Percentiles rank a stretch among this genome's conserved stretches.
Evolutionary conservation across 192 early-diverging fungal species (phyloP).

Genomic region (Coemansia sp.): DNA sequence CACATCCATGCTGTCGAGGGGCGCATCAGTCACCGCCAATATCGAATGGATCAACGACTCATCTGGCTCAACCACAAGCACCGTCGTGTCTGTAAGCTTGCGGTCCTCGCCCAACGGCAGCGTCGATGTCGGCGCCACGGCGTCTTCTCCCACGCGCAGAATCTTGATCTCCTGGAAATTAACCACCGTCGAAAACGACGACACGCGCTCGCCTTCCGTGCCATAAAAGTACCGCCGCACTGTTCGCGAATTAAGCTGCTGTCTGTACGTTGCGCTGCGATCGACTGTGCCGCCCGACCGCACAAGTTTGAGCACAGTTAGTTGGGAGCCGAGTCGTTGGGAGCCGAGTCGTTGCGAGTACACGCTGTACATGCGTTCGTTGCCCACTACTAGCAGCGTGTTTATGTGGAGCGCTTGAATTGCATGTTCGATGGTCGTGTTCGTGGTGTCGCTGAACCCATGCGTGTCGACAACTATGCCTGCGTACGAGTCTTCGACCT

Average conservation of each 20-base stretch:
- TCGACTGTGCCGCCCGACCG: slow-evolving; percentile 95
- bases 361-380: slow-evolving; percentile 90
- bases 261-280: slow-evolving; percentile 70
- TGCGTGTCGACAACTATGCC: slow-evolving; percentile 87
- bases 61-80: slow-evolving; percentile 76
- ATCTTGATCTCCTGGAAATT: slow-evolving; percentile 76
- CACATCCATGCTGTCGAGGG: slow-evolving; percentile 41
- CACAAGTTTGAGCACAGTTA: slow-evolving; percentile 79
- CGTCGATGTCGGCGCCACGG: slow-evolving; percentile 83
- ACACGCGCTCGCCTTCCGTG: slow-evolving; percentile 66
- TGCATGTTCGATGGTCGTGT: slow-evolving; percentile 71
- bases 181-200: slow-evolving; percentile 81
- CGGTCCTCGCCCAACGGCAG: slow-evolving; percentile 85
- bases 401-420: slow-evolving; percentile 73
- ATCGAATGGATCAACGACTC: slow-evolving; percentile 84
- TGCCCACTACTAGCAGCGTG: slow-evolving; percentile 85
- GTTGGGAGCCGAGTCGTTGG: slow-evolving; percentile 54
- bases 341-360: slow-evolving; percentile 61
- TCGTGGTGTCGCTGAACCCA: slow-evolving; percentile 72
- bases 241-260: slow-evolving; percentile 67
- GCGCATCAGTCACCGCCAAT: slow-evolving; percentile 73
- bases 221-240: slow-evolving; percentile 98
- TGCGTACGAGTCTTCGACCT: slow-evolving; percentile 62
- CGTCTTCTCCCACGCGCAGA: slow-evolving; percentile 66
- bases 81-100: slow-evolving; percentile 73